These are phyloP conservation scores for Metarhizium anisopliae DNA, from an alignment of 2,329 filamentous ascomycete species.

Conservation along the genomic window DNA sequence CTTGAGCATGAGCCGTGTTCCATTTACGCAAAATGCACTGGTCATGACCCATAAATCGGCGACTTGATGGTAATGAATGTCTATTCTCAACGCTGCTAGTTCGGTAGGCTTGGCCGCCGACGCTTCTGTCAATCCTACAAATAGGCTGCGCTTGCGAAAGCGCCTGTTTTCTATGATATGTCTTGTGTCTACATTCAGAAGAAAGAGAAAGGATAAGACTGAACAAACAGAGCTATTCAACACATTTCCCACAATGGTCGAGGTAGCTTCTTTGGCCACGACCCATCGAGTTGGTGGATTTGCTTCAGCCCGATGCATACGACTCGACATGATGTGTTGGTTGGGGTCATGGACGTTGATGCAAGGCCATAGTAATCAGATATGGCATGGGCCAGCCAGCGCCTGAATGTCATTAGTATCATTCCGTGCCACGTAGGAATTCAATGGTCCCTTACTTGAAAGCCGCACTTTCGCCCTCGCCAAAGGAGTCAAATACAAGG, in stretches of 20 bases:
- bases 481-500: conserved; percentile 72
- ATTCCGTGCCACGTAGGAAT: neutral
- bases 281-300: conserved; percentile 18
- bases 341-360: conserved; percentile 70
- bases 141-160: neutral
- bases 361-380: conserved; percentile 84
- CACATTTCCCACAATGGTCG: conserved; percentile 56
- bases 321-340: conserved; percentile 61
- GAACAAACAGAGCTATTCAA: conserved; percentile 17
- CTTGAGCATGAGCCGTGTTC: too few species aligned
- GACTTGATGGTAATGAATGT: neutral
- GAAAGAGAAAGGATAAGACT: neutral
- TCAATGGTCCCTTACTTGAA: conserved; percentile 59
- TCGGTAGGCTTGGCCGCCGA: neutral
- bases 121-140: neutral
- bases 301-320: conserved; percentile 73
- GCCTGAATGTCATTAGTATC: conserved; percentile 36
- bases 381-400: conserved; percentile 89
- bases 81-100: neutral
- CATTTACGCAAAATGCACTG: neutral
- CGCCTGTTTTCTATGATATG: neutral
- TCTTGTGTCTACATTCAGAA: neutral
- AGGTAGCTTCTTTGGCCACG: conserved; percentile 35
- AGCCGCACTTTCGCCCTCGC: conserved; percentile 64
- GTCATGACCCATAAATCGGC: neutral